Conservation (phyloP, 2,329 filamentous ascomycete genomes). For the Coniochaeta hoffmannii region DNA sequence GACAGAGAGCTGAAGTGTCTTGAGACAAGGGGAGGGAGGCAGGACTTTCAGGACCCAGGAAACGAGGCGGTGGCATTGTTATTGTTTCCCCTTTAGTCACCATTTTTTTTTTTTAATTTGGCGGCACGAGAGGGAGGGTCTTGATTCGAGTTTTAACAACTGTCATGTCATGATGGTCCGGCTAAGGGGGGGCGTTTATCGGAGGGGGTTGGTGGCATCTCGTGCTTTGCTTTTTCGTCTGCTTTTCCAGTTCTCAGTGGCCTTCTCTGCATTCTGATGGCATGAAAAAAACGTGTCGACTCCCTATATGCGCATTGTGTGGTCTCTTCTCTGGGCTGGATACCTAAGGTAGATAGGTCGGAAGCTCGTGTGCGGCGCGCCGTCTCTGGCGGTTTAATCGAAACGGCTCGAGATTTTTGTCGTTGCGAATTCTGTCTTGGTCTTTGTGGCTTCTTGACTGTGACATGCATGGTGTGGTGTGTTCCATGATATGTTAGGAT, state of each 20-base stretch:
- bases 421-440: background rate
- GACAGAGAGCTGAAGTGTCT: background rate
- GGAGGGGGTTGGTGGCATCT: background rate
- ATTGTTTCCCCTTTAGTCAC: background rate
- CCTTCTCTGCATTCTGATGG: background rate
- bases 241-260: background rate
- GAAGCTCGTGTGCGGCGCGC: background rate
- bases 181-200: background rate
- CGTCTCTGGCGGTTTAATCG: background rate
- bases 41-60: background rate
- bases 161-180: background rate
- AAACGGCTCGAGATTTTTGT: background rate
- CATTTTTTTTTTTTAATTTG: too few species aligned
- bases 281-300: background rate
- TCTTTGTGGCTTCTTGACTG: background rate
- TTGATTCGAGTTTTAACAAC: background rate
- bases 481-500: too few species aligned
- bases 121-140: background rate
- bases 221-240: background rate
- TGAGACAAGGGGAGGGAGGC: background rate
- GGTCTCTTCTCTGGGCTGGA: background rate
- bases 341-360: background rate
- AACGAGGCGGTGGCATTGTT: background rate
- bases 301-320: background rate
- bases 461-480: background rate